Evolutionary conservation across 345 rosid genomes (phyloP).

Genomic region (Salix arbutifolia): DNA sequence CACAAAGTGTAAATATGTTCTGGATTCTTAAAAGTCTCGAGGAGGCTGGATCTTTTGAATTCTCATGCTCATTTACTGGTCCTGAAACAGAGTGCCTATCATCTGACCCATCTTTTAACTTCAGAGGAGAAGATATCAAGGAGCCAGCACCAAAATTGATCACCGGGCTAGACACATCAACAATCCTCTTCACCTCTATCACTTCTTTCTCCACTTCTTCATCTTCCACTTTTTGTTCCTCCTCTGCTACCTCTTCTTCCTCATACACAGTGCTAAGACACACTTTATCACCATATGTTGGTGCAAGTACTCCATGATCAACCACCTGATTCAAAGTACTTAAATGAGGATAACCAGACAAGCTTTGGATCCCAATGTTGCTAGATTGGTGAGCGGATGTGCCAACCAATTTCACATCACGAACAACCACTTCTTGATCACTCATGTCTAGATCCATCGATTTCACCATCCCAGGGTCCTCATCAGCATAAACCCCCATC

Average conservation of each 20-base stretch:
- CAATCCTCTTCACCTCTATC: conserved; percentile 59
- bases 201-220: conserved; percentile 78
- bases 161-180: conserved; percentile 10
- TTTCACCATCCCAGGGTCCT: conserved; percentile 88
- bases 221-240: conserved; percentile 38
- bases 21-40: conserved; percentile 67
- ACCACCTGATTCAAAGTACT: conserved; percentile 23
- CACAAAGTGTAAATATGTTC: conserved; percentile 88
- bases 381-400: conserved; percentile 14
- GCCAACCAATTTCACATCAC: conserved; percentile 37
- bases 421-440: conserved; percentile 52
- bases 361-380: conserved; percentile 21
- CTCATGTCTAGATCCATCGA: conserved; percentile 98
- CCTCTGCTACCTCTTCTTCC: conserved; percentile 68
- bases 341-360: conserved; percentile 26
- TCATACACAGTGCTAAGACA: conserved; percentile 86
- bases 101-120: not conserved
- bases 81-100: not conserved
- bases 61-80: conserved; percentile 7
- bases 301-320: conserved; percentile 35
- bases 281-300: conserved; percentile 49
- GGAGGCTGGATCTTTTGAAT: conserved; percentile 44
- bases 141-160: conserved; percentile 10
- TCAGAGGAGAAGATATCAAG: conserved; percentile 24
- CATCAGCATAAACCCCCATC: conserved; percentile 54